These are phyloP conservation scores for Yarrowia galli DNA, from an alignment of 1,139 yeast genomes.

Conservation along the genomic window DNA sequence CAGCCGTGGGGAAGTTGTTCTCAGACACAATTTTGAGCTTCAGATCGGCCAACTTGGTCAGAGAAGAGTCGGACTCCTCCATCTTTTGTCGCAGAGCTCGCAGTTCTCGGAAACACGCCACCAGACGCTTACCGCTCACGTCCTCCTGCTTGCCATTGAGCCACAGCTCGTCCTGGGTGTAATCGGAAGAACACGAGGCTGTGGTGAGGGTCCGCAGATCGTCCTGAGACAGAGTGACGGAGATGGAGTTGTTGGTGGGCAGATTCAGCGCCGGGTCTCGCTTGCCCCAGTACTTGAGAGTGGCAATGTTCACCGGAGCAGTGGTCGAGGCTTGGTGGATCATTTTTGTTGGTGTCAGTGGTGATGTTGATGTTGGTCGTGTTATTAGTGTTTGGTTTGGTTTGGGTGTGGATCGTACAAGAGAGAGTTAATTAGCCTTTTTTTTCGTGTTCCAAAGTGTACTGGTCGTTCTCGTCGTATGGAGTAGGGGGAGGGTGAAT, in stretches of 20 bases:
- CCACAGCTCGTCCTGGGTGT: constrained; percentile 73
- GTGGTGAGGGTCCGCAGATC: constrained; percentile 92
- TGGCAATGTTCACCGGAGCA: constrained; percentile 98
- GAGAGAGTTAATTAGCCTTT: too few relatives aligned
- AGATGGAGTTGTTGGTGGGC: constrained; percentile 94
- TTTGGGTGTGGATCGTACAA: too few relatives aligned
- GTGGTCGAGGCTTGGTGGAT: constrained; percentile 80
- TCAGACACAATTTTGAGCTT: constrained; percentile 85
- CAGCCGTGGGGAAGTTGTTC: constrained; percentile 98
- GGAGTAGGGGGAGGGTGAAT: too few relatives aligned
- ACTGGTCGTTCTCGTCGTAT: too few relatives aligned
- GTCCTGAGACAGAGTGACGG: constrained; percentile 89
- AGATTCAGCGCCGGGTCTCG: constrained; percentile 84
- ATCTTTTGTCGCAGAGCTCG: constrained; percentile 67
- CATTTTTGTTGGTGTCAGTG: neutral
- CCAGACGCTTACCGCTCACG: constrained; percentile 67
- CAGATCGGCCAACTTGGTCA: constrained; percentile 70
- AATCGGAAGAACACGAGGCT: constrained; percentile 70
- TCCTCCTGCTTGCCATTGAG: constrained; percentile 77
- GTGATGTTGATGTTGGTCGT: neutral
- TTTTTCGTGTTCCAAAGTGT: too few relatives aligned
- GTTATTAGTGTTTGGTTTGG: constrained; percentile 2
- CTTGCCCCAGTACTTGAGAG: constrained; percentile 98
- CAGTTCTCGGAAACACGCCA: constrained; percentile 79
- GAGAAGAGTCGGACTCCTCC: constrained; percentile 54